These are phyloP conservation scores for Annulohypoxylon nitens DNA, from an alignment of 495 filamentous ascomycete species.

Conservation along the genomic window DNA sequence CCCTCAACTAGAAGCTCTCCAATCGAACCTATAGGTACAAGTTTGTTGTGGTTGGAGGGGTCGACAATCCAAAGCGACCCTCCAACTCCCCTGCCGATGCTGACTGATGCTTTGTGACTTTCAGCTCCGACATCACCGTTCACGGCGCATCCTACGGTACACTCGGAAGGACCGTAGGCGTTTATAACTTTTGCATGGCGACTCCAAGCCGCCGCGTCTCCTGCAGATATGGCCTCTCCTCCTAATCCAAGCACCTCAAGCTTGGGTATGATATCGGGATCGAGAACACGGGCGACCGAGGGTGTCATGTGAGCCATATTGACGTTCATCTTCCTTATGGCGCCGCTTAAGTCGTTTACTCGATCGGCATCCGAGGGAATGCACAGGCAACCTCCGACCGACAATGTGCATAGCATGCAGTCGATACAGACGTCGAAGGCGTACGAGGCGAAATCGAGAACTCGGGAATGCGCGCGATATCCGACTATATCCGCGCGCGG, in stretches of 20 bases:
- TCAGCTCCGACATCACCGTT: constrained; percentile 52
- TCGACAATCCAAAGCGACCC: constrained; percentile 69
- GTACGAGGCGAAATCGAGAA: constrained; percentile 65
- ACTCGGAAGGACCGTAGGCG: constrained; percentile 71
- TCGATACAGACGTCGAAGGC: constrained; percentile 66
- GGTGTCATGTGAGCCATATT: constrained; percentile 66
- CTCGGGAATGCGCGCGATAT: constrained; percentile 55
- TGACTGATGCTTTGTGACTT: constrained; percentile 49
- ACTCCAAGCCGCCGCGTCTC: constrained; percentile 58
- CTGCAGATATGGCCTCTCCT: constrained; percentile 56
- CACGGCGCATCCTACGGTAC: constrained; percentile 63
- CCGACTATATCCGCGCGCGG: constrained; percentile 57
- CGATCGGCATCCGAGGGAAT: constrained; percentile 67
- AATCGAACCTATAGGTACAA: constrained; percentile 69
- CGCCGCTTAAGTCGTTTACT: constrained; percentile 58
- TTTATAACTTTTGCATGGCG: constrained; percentile 61
- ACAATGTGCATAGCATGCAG: constrained; percentile 65
- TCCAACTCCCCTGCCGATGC: constrained; percentile 61
- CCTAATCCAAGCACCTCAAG: constrained; percentile 58
- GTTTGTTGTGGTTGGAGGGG: constrained; percentile 61
- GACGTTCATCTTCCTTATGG: constrained; percentile 53
- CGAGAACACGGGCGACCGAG: constrained; percentile 66
- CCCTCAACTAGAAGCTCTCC: constrained; percentile 76
- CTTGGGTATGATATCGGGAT: constrained; percentile 53
- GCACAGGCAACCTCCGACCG: constrained; percentile 72